Evolutionary conservation across 352 stramenopile genomes (phyloP), one percentile per base, ranked within the genome.

Genomic region (Phytophthora colocasiae): DNA sequence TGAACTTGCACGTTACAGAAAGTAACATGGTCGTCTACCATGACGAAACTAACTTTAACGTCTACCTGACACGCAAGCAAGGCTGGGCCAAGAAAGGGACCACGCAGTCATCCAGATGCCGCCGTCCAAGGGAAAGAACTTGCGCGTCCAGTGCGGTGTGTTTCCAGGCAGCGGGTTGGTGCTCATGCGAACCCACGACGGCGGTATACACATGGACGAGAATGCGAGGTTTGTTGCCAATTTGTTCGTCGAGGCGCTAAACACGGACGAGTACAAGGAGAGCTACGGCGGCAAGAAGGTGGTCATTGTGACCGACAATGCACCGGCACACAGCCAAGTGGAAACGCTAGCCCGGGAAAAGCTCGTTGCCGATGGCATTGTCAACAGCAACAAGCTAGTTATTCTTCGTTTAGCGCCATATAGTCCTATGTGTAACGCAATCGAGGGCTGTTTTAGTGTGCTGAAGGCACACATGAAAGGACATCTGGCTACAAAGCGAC

Each of bases 321-420:
- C 19, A 22, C 19, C 19, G 19, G 19, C 6, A n/a, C 41, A 32
- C 26, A 50, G 32, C 44, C 22, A 26, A 6, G 44, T 50, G 10
- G 44, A 50, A n/a, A 31, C 15, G 14, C 17, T 59, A 11, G 39
- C 19, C 1, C 27, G 52, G 1, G 19, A 39, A 22, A 22, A 32
- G 29, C 29, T 32, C 24, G 40, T 29, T 14, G 7, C n/a, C 2
- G 46, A 53, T 31, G 46, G 27, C 27, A 26, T 52, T 8, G 10
- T 38, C 10, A 45, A 55, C 10, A 12, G n/a, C 3, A 14, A 22
- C 62, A 22, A 63, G 41, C 29, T 62, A 50, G 32, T 75, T 58
- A 39, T 70, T 58, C 2, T 58, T 66, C 32, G 61, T 61, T 3
- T 63, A 46, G 57, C 31, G 49, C 14, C 57, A 34, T 10, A 53